phyloP scores from a whole-genome alignment of 208 protist genomes.

The Wallacemonas sp. region DNA sequence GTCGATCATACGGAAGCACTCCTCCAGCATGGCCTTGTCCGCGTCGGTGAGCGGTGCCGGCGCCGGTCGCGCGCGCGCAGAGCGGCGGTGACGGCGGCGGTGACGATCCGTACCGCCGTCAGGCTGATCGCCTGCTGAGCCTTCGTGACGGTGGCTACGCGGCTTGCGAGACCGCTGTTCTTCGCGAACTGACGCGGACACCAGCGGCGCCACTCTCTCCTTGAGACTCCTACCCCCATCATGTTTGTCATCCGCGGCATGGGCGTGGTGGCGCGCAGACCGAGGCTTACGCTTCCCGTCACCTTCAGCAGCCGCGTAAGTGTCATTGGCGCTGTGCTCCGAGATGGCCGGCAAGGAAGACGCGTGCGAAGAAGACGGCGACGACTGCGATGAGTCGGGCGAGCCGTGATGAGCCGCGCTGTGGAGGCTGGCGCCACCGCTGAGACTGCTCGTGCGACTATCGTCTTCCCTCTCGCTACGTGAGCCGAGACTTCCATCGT shows the following conservation, averaged over 20 bases:
- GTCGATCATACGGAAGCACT: constrained; percentile 59
- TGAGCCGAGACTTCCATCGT: too few species aligned
- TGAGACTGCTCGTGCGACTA: not conserved
- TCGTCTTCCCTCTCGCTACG: not conserved
- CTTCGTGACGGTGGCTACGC: too few species aligned
- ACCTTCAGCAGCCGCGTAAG: too few species aligned
- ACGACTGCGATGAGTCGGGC: not conserved
- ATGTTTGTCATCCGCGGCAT: too few species aligned
- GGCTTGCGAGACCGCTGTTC: not conserved
- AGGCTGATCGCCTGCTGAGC: too few species aligned
- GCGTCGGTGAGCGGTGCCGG: constrained; percentile 2
- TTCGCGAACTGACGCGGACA: not conserved
- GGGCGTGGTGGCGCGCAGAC: too few species aligned
- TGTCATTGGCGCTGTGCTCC: too few species aligned
- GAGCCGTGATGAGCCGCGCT: not conserved
- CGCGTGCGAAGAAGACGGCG: not conserved
- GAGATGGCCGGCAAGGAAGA: not conserved
- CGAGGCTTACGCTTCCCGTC: too few species aligned
- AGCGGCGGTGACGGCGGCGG: not conserved
- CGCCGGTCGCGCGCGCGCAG: not conserved
- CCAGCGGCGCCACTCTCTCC: too few species aligned
- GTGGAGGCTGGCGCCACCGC: not conserved
- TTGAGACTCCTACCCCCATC: too few species aligned
- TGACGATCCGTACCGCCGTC: too few species aligned
- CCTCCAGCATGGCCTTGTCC: constrained; percentile 27